These are phyloP conservation scores for Trichocladium antarcticum DNA, from an alignment of 495 filamentous ascomycete species.

Conservation along the genomic window DNA sequence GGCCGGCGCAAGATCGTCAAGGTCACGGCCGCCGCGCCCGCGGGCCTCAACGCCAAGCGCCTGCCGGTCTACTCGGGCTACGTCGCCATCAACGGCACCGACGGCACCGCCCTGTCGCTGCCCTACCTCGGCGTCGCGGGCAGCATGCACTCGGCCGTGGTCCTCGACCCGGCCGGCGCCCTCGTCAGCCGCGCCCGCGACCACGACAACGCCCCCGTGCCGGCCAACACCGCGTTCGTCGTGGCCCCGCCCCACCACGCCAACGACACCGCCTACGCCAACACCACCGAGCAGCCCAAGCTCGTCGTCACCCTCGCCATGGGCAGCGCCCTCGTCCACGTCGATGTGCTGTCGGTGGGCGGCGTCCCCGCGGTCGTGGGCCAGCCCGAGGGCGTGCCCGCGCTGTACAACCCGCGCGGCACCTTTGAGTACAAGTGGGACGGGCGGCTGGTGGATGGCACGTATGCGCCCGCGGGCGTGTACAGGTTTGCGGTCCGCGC, in stretches of 20 bases:
- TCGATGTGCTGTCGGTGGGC: constrained; percentile 32
- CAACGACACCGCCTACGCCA: constrained; percentile 27
- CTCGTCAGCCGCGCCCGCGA: constrained; percentile 29
- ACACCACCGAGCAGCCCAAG: constrained; percentile 18
- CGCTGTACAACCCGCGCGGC: constrained; percentile 32
- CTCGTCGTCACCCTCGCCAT: constrained; percentile 29
- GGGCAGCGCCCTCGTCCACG: constrained; percentile 35
- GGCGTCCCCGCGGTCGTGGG: constrained; percentile 24
- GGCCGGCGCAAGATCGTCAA: constrained; percentile 31
- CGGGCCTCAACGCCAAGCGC: constrained; percentile 28
- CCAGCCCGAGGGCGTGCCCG: constrained; percentile 27
- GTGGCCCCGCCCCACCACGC: constrained; percentile 28
- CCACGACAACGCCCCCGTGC: constrained; percentile 21
- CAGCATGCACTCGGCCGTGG: constrained; percentile 29
- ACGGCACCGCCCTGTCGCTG: constrained; percentile 37
- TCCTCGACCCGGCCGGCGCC: constrained; percentile 28
- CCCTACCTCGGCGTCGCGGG: constrained; percentile 44
- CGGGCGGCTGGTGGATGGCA: constrained; percentile 35
- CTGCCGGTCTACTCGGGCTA: constrained; percentile 45
- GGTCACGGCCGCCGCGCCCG: constrained; percentile 35
- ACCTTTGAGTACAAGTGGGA: constrained; percentile 26
- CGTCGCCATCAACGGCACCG: constrained; percentile 40
- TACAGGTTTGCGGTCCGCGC: constrained; percentile 38
- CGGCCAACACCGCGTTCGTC: constrained; percentile 30
- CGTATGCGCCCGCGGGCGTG: constrained; percentile 30